These are phyloP conservation scores for Trichosporon sp. DNA, from an alignment of 1,284 basidiomycete species.

Conservation along the genomic window DNA sequence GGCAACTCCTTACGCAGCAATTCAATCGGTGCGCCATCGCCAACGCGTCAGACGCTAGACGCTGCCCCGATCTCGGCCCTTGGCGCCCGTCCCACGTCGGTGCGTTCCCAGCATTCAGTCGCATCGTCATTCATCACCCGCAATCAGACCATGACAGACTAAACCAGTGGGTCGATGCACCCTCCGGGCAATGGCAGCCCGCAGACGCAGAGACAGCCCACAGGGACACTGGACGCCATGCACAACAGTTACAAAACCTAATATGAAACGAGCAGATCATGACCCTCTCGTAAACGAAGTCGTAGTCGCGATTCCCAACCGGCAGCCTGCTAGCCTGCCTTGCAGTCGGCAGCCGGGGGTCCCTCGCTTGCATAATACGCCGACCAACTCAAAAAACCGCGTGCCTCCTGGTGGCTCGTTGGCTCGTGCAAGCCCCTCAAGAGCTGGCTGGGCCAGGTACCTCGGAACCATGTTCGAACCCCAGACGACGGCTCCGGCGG, in stretches of 20 bases:
- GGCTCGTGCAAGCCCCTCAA: neutral
- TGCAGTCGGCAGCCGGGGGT: neutral
- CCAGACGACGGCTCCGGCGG: neutral
- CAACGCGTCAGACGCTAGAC: neutral
- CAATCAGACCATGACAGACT: too few species aligned
- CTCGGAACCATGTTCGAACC: neutral
- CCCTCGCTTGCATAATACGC: neutral
- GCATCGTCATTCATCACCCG: neutral
- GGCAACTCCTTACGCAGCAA: neutral
- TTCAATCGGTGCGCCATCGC: neutral
- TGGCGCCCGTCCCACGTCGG: neutral
- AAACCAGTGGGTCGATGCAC: neutral
- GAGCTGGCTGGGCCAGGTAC: neutral
- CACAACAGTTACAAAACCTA: neutral
- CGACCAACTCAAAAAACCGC: neutral
- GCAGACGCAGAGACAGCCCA: neutral
- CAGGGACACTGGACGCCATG: neutral
- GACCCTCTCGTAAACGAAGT: neutral
- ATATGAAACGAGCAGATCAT: constrained; percentile 3
- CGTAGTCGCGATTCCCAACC: neutral
- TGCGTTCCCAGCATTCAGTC: neutral
- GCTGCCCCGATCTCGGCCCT: neutral
- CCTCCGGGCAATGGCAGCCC: neutral
- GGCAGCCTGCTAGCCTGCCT: neutral
- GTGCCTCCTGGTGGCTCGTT: neutral